phyloP scores from a whole-genome alignment of 75 land plant genomes.

The Cryptomeria japonica region DNA sequence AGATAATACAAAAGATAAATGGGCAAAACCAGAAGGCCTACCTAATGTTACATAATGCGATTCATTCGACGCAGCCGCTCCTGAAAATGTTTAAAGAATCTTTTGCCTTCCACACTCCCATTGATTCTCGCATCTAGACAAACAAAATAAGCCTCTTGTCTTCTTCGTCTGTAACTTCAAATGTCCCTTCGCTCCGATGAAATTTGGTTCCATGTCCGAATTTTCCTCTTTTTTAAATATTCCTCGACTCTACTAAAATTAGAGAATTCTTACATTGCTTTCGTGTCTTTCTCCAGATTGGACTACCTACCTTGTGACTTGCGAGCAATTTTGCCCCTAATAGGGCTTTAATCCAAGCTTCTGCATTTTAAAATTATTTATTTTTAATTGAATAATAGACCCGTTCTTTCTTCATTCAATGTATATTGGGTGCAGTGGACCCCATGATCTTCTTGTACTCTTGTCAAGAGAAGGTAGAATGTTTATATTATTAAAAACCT shows the following conservation, averaged over 20 bases:
- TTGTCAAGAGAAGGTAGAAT: no score
- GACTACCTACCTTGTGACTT: no score
- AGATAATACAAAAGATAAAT: background rate
- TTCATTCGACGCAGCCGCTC: background rate
- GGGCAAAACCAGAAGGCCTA: background rate
- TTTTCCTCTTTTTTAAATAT: background rate
- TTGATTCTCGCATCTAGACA: background rate
- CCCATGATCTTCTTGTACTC: no score
- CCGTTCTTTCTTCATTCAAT: no score
- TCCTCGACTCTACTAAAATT: background rate
- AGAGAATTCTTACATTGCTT: background rate
- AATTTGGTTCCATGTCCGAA: background rate
- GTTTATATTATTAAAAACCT: no score
- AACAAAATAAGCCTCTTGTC: background rate
- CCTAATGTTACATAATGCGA: no score
- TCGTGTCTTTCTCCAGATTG: background rate
- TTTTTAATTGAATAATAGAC: no score
- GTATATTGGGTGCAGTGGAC: no score
- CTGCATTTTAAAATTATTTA: no score
- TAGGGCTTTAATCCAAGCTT: no score
- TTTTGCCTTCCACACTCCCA: background rate
- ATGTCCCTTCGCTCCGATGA: background rate
- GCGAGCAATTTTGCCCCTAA: no score
- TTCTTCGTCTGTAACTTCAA: background rate
- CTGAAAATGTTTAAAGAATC: background rate